A percentile compares a stretch with the other conserved stretches of the same genome.
These are phyloP conservation scores for Kalmusia sp. DNA, from an alignment of 2,329 filamentous ascomycete species.

Conservation along the genomic window DNA sequence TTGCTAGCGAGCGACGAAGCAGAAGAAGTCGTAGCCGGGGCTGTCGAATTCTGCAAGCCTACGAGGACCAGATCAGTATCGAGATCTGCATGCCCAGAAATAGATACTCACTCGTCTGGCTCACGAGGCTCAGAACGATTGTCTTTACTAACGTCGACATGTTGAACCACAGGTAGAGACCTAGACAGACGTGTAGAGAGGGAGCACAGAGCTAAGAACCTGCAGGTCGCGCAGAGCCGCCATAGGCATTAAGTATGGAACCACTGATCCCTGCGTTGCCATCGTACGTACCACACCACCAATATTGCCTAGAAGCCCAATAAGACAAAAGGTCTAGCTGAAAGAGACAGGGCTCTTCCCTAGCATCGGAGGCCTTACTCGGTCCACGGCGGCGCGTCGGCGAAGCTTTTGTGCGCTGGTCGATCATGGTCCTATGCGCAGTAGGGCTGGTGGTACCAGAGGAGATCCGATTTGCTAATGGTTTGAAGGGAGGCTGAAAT, in stretches of 20 bases:
- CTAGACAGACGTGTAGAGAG: background rate
- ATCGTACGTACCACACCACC: background rate
- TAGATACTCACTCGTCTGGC: background rate
- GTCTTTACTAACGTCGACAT: background rate
- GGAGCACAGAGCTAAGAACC: background rate
- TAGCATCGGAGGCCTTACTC: background rate
- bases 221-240: background rate
- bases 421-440: background rate
- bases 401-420: too few relatives aligned
- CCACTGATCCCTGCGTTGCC: background rate
- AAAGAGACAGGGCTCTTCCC: background rate
- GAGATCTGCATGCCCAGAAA: background rate
- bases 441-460: background rate
- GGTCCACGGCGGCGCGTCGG: background rate
- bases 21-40: background rate
- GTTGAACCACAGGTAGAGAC: background rate
- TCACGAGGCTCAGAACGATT: background rate
- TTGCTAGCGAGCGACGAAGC: background rate
- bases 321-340: background rate
- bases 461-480: background rate
- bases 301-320: background rate
- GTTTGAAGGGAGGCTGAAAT: background rate
- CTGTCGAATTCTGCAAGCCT: conserved; percentile 3
- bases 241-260: background rate
- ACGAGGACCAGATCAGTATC: background rate